phyloP scores from a whole-genome alignment of 305 asterid species.

The Plantago coronopus region DNA sequence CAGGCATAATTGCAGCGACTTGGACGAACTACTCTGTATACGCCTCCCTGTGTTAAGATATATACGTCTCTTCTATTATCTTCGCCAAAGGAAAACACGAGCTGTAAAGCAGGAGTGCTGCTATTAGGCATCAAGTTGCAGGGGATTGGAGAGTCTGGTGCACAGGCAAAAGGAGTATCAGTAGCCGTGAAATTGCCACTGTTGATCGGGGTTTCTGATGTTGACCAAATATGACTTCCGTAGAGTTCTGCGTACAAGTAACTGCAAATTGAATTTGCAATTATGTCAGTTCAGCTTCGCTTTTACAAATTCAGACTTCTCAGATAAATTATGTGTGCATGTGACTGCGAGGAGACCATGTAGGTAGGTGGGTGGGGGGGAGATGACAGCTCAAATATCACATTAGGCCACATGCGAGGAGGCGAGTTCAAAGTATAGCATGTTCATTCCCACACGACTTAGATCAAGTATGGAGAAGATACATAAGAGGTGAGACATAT shows the following conservation, averaged over 20 bases:
- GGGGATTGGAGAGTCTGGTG: conserved; percentile 71
- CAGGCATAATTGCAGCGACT: conserved; percentile 69
- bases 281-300: conserved; percentile 21
- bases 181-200: conserved; percentile 78
- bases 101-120: conserved; percentile 69
- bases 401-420: background rate
- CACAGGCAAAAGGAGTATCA: conserved; percentile 69
- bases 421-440: background rate
- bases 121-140: conserved; percentile 67
- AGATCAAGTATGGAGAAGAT: too few species aligned
- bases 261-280: conserved; percentile 36
- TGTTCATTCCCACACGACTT: background rate
- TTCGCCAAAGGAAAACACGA: conserved; percentile 76
- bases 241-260: conserved; percentile 89
- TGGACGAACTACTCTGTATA: conserved; percentile 68
- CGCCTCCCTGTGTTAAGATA: conserved; percentile 64
- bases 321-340: too few species aligned
- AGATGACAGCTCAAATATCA: background rate
- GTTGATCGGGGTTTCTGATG: conserved; percentile 57
- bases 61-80: conserved; percentile 73
- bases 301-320: too few species aligned
- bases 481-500: too few species aligned
- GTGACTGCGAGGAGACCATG: too few species aligned
- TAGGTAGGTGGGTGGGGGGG: too few species aligned
- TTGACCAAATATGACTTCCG: conserved; percentile 75